These are phyloP conservation scores for Pythium brachiatum DNA, from an alignment of 352 stramenopile genomes.

Conservation along the genomic window DNA sequence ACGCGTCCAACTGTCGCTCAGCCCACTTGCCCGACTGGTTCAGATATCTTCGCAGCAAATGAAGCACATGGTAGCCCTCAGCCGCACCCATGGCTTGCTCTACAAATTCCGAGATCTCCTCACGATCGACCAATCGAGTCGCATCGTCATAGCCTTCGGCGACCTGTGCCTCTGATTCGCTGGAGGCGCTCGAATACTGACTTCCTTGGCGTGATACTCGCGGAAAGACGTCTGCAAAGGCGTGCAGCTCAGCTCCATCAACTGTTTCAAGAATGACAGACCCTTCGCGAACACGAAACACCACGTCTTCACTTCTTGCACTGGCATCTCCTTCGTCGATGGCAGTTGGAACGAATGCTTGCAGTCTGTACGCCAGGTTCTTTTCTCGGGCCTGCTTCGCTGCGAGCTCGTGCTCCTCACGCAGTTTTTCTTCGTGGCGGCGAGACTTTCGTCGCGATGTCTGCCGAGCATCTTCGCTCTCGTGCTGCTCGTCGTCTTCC, in stretches of 20 bases:
- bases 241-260: constrained; percentile 6
- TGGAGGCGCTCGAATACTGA: background rate
- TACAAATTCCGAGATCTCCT: constrained; percentile 15
- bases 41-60: constrained; percentile 26
- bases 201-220: background rate
- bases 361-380: constrained; percentile 50
- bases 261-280: constrained; percentile 6
- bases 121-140: background rate
- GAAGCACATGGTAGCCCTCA: background rate
- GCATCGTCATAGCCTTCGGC: background rate
- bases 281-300: constrained; percentile 9
- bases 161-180: background rate
- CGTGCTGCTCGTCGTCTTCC: constrained; percentile 11
- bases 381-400: constrained; percentile 60
- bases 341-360: constrained; percentile 37
- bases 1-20: constrained; percentile 30
- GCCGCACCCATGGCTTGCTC: background rate
- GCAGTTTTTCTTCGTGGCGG: constrained; percentile 59
- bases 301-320: background rate
- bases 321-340: too few relatives aligned
- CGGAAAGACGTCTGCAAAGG: constrained; percentile 18
- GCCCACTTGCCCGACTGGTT: constrained; percentile 66
- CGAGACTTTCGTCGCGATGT: constrained; percentile 56
- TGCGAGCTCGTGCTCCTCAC: constrained; percentile 65
- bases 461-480: constrained; percentile 23